These are phyloP conservation scores for Gyromitra esculenta DNA, from an alignment of 2,329 filamentous ascomycete genomes.

Conservation along the genomic window DNA sequence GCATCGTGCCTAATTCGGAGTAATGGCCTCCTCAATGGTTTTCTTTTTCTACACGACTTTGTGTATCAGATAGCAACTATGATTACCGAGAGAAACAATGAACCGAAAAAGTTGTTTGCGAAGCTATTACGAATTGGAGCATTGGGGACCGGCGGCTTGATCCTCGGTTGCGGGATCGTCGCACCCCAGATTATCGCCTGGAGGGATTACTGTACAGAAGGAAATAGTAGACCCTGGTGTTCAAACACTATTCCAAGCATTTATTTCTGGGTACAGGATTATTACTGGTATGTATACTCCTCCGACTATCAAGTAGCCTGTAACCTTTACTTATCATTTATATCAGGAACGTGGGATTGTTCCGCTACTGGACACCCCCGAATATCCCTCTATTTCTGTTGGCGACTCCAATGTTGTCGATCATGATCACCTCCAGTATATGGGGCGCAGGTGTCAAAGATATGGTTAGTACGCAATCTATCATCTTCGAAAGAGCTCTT, in stretches of 20 bases:
- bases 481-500: constrained; percentile 6
- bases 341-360: constrained; percentile 82
- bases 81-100: constrained; percentile 55
- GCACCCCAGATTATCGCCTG: constrained; percentile 81
- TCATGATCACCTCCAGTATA: constrained; percentile 72
- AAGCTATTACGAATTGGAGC: constrained; percentile 67
- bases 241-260: constrained; percentile 78
- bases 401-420: constrained; percentile 76
- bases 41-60: constrained; percentile 75
- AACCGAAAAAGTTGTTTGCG: constrained; percentile 54
- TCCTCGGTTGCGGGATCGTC: constrained; percentile 73
- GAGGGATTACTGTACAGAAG: constrained; percentile 70
- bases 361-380: constrained; percentile 87
- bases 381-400: constrained; percentile 90
- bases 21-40: constrained; percentile 85
- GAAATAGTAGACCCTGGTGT: constrained; percentile 76
- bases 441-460: constrained; percentile 57
- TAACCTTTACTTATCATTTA: constrained; percentile 13
- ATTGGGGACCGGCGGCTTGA: constrained; percentile 72
- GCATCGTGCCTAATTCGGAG: constrained; percentile 78
- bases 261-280: constrained; percentile 85
- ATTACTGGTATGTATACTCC: constrained; percentile 80
- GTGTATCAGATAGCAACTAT: constrained; percentile 58
- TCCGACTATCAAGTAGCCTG: neutral
- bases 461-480: constrained; percentile 16